Evolutionary conservation across 1,284 basidiomycete species (phyloP), one percentile per base, ranked within the genome.

Genomic region (Erythrobasidium hasegawianum): DNA sequence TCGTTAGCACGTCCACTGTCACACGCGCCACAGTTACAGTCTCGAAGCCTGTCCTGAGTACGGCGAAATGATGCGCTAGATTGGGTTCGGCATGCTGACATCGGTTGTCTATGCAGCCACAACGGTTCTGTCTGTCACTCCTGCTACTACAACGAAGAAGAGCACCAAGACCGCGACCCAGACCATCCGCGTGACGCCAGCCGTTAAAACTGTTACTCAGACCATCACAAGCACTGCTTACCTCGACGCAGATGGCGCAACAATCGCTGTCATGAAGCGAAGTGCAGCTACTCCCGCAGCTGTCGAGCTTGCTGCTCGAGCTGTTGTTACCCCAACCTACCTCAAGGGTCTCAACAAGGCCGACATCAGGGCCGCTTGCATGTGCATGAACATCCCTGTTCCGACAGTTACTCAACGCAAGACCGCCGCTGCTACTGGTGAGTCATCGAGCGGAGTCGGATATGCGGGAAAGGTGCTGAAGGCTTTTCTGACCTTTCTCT

Each of bases 231-330:
- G 55, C 24, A 57, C 55, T 9, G 55, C 55, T 13, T 57, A 57
- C 55, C 20, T 57, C 9, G 55, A 57, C 39, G 22, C 55, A 2
- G 20, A 57, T 33, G 55, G 55, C 27, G 2, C 14, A 5, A 57
- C 55, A 8, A 57, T 57, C 18, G 55, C 55, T 7, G n/a, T 57
- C 14, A 16, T 38, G 55, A 57, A 57, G 55, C 9, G 55, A 10
- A 33, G n/a, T 38, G 33, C 7, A 18, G 8, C 22, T 4, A 33
- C 33, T 11, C 55, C 55, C 8, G 39, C 26, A 10, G 5, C 2
- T 9, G 39, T 57, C 29, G 55, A 57, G 39, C 39, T 57, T 9
- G 55, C 55, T 16, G 29, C 55, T 40, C 27, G 55, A 5, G 55
- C 55, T 14, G 39, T 39, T 3, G 33, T 40, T 2, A 57, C 55